Conservation (phyloP, 192 early-diverging fungal genomes). For the Coemansia aciculifera region DNA sequence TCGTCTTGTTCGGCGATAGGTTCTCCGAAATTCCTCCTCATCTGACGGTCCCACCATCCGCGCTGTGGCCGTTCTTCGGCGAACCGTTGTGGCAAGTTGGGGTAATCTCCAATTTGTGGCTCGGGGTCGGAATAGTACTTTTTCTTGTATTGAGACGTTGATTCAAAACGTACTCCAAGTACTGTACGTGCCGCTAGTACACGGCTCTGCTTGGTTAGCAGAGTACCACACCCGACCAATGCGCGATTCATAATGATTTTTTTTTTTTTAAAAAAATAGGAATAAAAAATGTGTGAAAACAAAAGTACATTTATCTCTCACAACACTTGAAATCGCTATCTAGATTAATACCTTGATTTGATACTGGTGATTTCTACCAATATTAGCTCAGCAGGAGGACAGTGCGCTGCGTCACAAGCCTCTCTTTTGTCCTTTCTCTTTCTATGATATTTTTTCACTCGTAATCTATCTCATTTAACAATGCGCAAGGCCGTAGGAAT, state of each 20-base stretch:
- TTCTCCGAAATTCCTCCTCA: conserved; percentile 76
- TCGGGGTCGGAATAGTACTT: conserved; percentile 56
- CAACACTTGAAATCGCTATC: not conserved
- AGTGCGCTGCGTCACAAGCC: not conserved
- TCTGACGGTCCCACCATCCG: conserved; percentile 74
- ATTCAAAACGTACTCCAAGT: conserved; percentile 11
- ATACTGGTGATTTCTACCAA: not conserved
- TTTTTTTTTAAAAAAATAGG: not conserved
- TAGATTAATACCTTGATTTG: not conserved
- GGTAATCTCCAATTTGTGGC: conserved; percentile 76
- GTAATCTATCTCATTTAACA: not conserved
- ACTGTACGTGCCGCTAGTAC: not conserved
- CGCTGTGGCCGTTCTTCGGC: conserved; percentile 61
- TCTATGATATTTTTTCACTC: not conserved
- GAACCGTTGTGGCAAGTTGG: conserved; percentile 67
- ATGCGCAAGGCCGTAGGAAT: conserved; percentile 57
- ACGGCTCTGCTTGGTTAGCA: not conserved
- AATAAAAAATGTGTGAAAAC: not conserved
- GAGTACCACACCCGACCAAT: conserved; percentile 1
- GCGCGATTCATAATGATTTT: conserved; percentile 46
- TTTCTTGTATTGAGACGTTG: conserved; percentile 35
- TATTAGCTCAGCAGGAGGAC: not conserved
- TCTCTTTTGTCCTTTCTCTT: not conserved
- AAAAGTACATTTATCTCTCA: not conserved
- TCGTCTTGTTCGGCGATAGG: conserved; percentile 71